These are phyloP conservation scores for Tolypocladium sp. DNA, from an alignment of 2,329 filamentous ascomycete species.

Conservation along the genomic window DNA sequence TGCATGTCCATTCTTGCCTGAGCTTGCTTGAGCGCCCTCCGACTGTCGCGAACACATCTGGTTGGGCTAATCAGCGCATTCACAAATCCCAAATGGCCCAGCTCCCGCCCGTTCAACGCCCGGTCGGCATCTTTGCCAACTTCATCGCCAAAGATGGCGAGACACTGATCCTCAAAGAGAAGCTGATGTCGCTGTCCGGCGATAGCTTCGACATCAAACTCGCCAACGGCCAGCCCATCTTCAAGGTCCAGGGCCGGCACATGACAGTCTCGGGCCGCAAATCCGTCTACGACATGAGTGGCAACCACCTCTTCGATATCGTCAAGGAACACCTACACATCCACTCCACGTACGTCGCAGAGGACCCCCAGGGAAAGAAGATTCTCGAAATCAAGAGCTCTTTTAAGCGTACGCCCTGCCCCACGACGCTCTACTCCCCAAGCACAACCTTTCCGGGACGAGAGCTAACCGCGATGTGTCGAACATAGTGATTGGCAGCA, in stretches of 20 bases:
- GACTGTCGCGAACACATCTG: background rate
- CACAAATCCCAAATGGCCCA: conserved; percentile 6
- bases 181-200: conserved; percentile 50
- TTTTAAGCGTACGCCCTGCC: background rate
- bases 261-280: conserved; percentile 46
- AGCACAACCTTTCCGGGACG: background rate
- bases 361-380: conserved; percentile 33
- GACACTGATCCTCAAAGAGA: conserved; percentile 51
- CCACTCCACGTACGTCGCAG: conserved; percentile 41
- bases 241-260: conserved; percentile 47
- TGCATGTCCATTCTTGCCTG: background rate
- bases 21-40: background rate
- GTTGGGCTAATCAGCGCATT: background rate
- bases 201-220: conserved; percentile 57
- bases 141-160: conserved; percentile 28
- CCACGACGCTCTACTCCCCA: background rate
- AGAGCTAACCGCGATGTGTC: background rate
- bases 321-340: conserved; percentile 41
- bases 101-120: conserved; percentile 19
- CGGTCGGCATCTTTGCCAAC: conserved; percentile 29
- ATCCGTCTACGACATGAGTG: conserved; percentile 41
- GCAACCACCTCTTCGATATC: conserved; percentile 49
- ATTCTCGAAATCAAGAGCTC: conserved; percentile 47
- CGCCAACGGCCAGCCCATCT: conserved; percentile 40
- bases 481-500: conserved; percentile 38